phyloP scores from a whole-genome alignment of 2,329 filamentous ascomycete genomes.

The Pezicula rhizophila region DNA sequence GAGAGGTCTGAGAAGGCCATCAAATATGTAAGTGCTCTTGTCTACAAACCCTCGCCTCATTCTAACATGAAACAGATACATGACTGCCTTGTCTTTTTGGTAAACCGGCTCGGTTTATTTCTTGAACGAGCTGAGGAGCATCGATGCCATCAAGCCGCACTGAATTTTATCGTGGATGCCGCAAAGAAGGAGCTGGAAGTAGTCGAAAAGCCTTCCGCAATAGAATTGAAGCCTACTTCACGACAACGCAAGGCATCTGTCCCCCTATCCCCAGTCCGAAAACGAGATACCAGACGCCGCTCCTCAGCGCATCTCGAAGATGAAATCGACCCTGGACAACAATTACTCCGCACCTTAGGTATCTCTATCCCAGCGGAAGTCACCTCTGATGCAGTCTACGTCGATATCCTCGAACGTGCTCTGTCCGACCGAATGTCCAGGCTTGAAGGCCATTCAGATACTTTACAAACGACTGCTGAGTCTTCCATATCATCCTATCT shows the following conservation, averaged over 20 bases:
- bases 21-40: slow-evolving; percentile 40
- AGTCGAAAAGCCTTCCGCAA: background rate
- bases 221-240: slow-evolving; percentile 5
- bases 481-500: slow-evolving; percentile 34
- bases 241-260: slow-evolving; percentile 13
- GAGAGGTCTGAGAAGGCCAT: slow-evolving; percentile 40
- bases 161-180: slow-evolving; percentile 34
- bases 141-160: slow-evolving; percentile 38
- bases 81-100: slow-evolving; percentile 45
- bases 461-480: slow-evolving; percentile 47
- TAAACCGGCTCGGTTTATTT: slow-evolving; percentile 40
- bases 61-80: slow-evolving; percentile 35
- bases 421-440: slow-evolving; percentile 35
- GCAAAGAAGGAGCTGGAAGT: slow-evolving; percentile 37
- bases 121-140: slow-evolving; percentile 36
- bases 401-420: slow-evolving; percentile 21
- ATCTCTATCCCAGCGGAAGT: slow-evolving; percentile 35
- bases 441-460: slow-evolving; percentile 36
- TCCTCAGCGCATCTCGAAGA: slow-evolving; percentile 33
- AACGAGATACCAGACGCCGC: slow-evolving; percentile 17
- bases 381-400: slow-evolving; percentile 16
- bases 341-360: slow-evolving; percentile 43
- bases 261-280: slow-evolving; percentile 20
- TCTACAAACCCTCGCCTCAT: background rate
- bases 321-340: slow-evolving; percentile 27